These are phyloP conservation scores for Ascosphaera aggregata DNA, from an alignment of 2,329 filamentous ascomycete species.

Conservation along the genomic window DNA sequence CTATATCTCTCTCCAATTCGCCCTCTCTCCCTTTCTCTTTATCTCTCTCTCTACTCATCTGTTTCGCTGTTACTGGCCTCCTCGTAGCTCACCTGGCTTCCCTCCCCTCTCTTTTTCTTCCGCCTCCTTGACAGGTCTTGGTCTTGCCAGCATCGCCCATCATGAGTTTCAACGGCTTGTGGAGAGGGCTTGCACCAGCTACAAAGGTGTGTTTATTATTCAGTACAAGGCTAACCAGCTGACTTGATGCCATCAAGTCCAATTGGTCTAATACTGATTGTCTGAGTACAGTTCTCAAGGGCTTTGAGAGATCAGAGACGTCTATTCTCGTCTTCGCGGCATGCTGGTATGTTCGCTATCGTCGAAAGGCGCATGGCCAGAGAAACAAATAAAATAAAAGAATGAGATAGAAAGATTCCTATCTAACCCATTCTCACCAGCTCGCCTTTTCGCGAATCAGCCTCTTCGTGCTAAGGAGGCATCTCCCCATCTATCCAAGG, in stretches of 20 bases:
- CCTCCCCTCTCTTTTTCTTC: conserved; percentile 5
- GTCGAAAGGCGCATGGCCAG: too few relatives aligned
- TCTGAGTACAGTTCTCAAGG: conserved; percentile 34
- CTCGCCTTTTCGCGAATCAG: conserved; percentile 65
- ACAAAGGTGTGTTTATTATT: conserved; percentile 19
- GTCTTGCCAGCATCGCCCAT: conserved; percentile 9
- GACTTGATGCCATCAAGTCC: conserved; percentile 3
- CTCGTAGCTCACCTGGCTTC: too few relatives aligned
- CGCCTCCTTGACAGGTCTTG: not conserved
- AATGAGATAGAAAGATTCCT: too few relatives aligned
- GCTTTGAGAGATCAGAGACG: conserved; percentile 41
- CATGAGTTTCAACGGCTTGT: conserved; percentile 27
- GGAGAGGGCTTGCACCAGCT: conserved; percentile 23
- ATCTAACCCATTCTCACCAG: conserved; percentile 19
- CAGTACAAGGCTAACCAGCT: conserved; percentile 4
- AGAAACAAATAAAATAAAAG: too few relatives aligned
- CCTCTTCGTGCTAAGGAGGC: conserved; percentile 86
- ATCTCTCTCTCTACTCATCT: too few relatives aligned
- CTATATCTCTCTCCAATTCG: too few relatives aligned
- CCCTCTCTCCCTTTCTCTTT: too few relatives aligned
- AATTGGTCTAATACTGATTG: not conserved
- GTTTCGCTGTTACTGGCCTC: too few relatives aligned
- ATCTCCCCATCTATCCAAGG: conserved; percentile 59
- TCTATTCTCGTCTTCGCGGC: conserved; percentile 69
- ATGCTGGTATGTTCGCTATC: conserved; percentile 41